These are phyloP conservation scores for Aspergillus diversus DNA, from an alignment of 495 filamentous ascomycete genomes.

Conservation along the genomic window DNA sequence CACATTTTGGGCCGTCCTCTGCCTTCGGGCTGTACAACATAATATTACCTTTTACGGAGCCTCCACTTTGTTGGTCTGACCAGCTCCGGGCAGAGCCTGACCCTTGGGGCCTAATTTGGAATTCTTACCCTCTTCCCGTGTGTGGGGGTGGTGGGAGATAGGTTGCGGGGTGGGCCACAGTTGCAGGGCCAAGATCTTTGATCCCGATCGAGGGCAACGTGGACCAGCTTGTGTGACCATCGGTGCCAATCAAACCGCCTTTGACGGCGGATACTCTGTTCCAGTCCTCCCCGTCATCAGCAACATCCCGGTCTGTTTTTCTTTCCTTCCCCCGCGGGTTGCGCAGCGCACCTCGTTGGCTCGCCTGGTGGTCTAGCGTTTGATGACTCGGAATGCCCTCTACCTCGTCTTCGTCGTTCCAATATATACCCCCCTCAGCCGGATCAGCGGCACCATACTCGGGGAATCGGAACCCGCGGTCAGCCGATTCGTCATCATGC, in stretches of 20 bases:
- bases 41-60: neutral
- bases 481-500: conserved; percentile 20
- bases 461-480: conserved; percentile 14
- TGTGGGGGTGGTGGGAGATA: conserved; percentile 24
- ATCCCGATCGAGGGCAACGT: conserved; percentile 29
- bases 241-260: conserved; percentile 22
- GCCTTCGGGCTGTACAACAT: neutral
- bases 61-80: conserved; percentile 3
- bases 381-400: conserved; percentile 24
- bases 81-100: neutral
- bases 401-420: conserved; percentile 13
- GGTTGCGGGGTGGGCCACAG: conserved; percentile 27
- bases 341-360: conserved; percentile 16
- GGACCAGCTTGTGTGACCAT: conserved; percentile 21
- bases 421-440: conserved; percentile 10
- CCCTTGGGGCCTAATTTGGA: neutral
- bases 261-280: conserved; percentile 5
- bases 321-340: conserved; percentile 15
- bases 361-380: conserved; percentile 20
- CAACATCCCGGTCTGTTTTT: conserved; percentile 8
- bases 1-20: neutral
- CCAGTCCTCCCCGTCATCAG: conserved; percentile 15
- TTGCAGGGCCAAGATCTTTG: conserved; percentile 30
- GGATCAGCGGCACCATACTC: conserved; percentile 13
- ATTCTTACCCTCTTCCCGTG: conserved; percentile 10